These are phyloP conservation scores for Martiniozyma asiatica DNA, from an alignment of 1,139 yeast genomes.

Conservation along the genomic window DNA sequence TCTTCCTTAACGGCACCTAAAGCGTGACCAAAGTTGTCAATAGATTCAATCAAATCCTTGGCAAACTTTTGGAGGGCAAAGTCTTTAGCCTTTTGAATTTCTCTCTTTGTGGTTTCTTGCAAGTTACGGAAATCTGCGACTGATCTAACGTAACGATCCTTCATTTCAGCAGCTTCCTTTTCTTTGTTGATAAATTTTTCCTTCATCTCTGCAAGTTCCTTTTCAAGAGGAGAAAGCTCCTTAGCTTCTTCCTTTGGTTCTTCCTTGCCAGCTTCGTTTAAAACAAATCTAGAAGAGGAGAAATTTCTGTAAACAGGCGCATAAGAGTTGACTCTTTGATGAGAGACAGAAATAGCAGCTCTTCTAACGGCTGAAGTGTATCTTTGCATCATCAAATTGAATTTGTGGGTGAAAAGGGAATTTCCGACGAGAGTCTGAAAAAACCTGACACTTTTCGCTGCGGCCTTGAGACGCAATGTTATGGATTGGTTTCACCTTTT, in stretches of 20 bases:
- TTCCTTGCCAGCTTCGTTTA: conserved; percentile 7
- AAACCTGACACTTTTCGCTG: too few relatives aligned
- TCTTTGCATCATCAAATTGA: conserved; percentile 4
- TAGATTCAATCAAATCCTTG: conserved; percentile 77
- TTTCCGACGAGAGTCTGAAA: too few relatives aligned
- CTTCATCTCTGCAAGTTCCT: conserved; percentile 32
- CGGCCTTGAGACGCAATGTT: too few relatives aligned
- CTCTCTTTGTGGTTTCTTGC: conserved; percentile 84
- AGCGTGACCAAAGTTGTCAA: conserved; percentile 87
- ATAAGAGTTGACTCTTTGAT: too few relatives aligned
- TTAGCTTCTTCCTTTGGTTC: conserved; percentile 8
- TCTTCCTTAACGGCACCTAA: conserved; percentile 66
- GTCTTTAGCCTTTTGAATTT: conserved; percentile 76
- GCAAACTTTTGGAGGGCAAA: conserved; percentile 91
- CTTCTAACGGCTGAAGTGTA: conserved; percentile 5
- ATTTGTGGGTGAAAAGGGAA: too few relatives aligned
- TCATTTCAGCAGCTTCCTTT: conserved; percentile 71
- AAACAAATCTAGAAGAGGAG: conserved; percentile 8
- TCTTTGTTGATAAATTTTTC: conserved; percentile 54
- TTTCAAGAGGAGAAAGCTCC: conserved; percentile 15
- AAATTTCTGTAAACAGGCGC: conserved; percentile 6
- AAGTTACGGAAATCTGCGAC: conserved; percentile 89
- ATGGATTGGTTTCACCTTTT: too few relatives aligned
- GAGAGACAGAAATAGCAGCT: neutral
- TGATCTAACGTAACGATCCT: conserved; percentile 73